A percentile compares a stretch with the other conserved stretches of the same genome.
phyloP scores from a whole-genome alignment of 225 moss, liverwort and hornwort genomes.

The Physcomitrium patens region DNA sequence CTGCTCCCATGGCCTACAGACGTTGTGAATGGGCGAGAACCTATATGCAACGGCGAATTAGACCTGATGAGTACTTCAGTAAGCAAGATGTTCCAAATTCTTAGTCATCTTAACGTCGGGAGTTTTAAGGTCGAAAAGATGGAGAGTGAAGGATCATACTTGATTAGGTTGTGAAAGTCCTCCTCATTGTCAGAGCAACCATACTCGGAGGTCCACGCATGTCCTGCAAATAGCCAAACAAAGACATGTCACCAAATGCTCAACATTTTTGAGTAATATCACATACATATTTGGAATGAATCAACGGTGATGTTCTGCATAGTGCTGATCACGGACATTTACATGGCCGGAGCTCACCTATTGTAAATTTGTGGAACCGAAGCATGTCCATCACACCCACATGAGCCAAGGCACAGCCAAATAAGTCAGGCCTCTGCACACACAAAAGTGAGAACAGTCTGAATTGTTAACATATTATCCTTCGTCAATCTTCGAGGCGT shows the following conservation, averaged over 20 bases:
- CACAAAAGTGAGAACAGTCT: constrained; percentile 17
- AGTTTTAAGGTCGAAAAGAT: neutral
- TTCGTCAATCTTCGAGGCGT: neutral
- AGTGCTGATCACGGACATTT: constrained; percentile 3
- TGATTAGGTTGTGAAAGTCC: constrained; percentile 54
- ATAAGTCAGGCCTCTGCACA: constrained; percentile 83
- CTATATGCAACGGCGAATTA: constrained; percentile 25
- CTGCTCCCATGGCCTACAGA: constrained; percentile 57
- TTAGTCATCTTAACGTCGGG: neutral
- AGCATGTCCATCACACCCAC: constrained; percentile 98
- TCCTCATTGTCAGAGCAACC: constrained; percentile 62
- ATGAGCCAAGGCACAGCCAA: constrained; percentile 86
- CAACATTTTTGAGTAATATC: neutral
- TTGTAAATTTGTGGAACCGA: constrained; percentile 92
- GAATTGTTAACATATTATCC: neutral
- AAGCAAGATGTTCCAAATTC: constrained; percentile 5
- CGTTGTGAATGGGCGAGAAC: constrained; percentile 60
- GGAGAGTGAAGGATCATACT: constrained; percentile 34
- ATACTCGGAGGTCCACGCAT: constrained; percentile 59
- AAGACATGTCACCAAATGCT: constrained; percentile 2
- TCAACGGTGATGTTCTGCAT: neutral
- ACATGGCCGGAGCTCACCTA: constrained; percentile 57
- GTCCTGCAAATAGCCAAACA: constrained; percentile 40
- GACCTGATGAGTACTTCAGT: neutral
- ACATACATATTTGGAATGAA: neutral